Base-by-base conservation (phyloP, 2,329 filamentous ascomycete species). In the Hortaea werneckii region DNA sequence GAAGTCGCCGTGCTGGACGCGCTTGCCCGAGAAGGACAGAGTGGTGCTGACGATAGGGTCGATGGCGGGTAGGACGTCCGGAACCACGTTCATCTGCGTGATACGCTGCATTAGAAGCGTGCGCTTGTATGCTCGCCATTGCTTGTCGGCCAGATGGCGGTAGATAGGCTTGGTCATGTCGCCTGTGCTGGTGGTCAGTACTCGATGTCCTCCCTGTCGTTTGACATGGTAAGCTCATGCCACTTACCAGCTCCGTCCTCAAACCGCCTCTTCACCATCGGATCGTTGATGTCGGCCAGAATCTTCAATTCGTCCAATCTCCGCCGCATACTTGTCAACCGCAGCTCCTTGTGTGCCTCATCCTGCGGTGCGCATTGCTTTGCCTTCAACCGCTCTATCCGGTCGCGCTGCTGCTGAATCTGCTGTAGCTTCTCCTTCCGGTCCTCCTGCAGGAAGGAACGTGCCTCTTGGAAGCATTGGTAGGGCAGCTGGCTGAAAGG, bases 111-210 rank as follows among this genome's bases (percentile, higher is more conserved):
- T 74, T 52, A 94, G 78, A 52, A 96, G 71, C 57, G 80, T 79
- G 57, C 83, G 80, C 62, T 87, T 83, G 71, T 92, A 88, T 53
- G 80, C 75, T 56, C 83, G 81, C 92, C 92, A 98, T 71, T 94
- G 88, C 58, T 77, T 72, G 61, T 95, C 79, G 50, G 90, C 87
- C 42, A 96, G 82, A 66, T 85, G 78, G 53, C 90, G 85, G 73
- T 98, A 98, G 62, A 98, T 89, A 52, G 90, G 90, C 67, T 94
- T 94, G 71, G 79, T 83, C 87, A 96, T 90, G 67, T 96, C 88
- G 54, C 85, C 89, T 95, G 54, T 9, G 9, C 28, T 28, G 51
- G 63, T 56, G n/a, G 29, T 50, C 9, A 8, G 10, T 39, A 8
- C 3, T 13, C 37, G 8, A 39, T 10, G 5, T n/a, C 37, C 10